A percentile compares a stretch with the other conserved stretches of the same genome.
Conservation (phyloP, 1,284 basidiomycete species). For the Trametes hirsuta region DNA sequence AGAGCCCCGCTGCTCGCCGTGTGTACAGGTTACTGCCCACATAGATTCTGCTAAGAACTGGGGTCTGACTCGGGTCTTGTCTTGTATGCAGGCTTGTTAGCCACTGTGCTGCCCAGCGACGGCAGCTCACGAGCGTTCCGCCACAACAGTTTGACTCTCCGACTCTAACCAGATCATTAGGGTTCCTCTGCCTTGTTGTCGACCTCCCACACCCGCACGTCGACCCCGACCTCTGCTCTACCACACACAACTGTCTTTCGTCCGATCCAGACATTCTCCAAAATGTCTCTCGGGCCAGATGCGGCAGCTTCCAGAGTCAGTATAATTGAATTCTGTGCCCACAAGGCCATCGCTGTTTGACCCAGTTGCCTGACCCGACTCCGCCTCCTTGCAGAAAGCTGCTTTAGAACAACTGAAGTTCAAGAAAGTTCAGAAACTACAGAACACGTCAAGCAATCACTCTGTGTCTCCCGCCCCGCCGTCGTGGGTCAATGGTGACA, state of each 20-base stretch:
- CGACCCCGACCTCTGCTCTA: conserved; percentile 19
- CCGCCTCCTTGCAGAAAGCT: conserved; percentile 47
- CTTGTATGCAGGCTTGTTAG: background rate
- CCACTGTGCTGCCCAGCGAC: conserved; percentile 3
- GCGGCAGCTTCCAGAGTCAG: conserved; percentile 45
- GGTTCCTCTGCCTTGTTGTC: conserved; percentile 32
- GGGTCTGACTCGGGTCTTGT: background rate
- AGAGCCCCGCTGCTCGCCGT: no score
- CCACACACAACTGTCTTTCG: background rate
- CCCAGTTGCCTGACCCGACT: conserved; percentile 24
- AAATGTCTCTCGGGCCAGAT: conserved; percentile 44
- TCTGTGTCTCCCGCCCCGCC: conserved; percentile 34
- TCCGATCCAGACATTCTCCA: conserved; percentile 11
- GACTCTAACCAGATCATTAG: conserved; percentile 41
- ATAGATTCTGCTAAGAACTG: background rate
- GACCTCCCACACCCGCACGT: conserved; percentile 16
- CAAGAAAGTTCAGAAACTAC: conserved; percentile 49
- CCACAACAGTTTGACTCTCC: conserved; percentile 63
- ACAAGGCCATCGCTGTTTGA: conserved; percentile 30
- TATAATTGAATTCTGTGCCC: conserved; percentile 27
- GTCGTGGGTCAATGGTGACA: conserved; percentile 20
- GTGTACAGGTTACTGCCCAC: no score
- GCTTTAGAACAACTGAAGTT: conserved; percentile 64
- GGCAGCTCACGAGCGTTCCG: conserved; percentile 31
- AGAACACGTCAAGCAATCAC: conserved; percentile 38